A percentile compares a stretch with the other conserved stretches of the same genome.
These are phyloP conservation scores for Umbilicus rupestris DNA, from an alignment of 164 flowering plant species.

Conservation along the genomic window DNA sequence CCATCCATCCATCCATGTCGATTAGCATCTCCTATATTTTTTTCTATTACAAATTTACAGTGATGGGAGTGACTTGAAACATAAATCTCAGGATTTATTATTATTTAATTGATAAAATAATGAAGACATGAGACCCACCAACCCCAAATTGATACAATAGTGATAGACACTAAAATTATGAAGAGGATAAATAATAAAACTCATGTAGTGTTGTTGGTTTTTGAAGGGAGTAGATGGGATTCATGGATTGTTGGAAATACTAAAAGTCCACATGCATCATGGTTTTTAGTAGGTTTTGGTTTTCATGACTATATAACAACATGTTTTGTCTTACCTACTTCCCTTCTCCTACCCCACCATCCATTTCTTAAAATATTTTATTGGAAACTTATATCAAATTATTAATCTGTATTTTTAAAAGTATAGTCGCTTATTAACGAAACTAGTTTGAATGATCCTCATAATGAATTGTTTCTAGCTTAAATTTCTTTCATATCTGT, in stretches of 20 bases:
- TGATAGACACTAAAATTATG: neutral
- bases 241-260: neutral
- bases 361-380: neutral
- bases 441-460: no score
- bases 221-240: neutral
- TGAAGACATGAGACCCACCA: neutral
- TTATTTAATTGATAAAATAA: no score
- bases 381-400: no score
- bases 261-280: neutral
- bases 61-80: no score
- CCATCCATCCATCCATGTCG: neutral
- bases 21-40: neutral
- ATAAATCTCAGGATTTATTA: no score
- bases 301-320: neutral
- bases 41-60: neutral
- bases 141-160: neutral
- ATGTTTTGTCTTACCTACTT: neutral
- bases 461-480: no score
- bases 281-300: neutral
- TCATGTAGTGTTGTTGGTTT: neutral
- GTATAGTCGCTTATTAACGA: no score
- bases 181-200: no score
- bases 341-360: neutral
- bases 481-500: no score
- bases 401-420: no score